Evolutionary conservation across 2,329 filamentous ascomycete species (phyloP), one percentile per base, ranked within the genome.

Genomic region (Elsinoe perseae): DNA sequence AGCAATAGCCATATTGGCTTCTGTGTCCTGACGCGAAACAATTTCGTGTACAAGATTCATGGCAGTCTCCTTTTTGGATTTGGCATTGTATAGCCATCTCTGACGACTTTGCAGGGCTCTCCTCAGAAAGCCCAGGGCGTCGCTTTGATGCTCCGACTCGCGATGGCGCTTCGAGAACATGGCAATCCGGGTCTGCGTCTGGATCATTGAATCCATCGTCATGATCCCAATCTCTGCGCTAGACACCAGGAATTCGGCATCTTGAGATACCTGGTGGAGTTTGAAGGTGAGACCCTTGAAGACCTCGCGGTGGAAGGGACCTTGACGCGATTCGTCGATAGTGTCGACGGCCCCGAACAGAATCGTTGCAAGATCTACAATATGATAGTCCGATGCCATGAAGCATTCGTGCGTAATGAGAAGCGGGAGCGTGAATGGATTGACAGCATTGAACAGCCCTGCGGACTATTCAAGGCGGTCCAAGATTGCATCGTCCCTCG

Each of bases 1-100:
- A 2, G 66, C 63, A 28, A 69, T 59, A 46, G 64, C 61, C 6
- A 68, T 67, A 36, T 64, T 68, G 30, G 64, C 68, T 2, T 64
- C 59, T 0, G 63, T 62, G 46, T 70, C 66, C 43, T 65, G 60
- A 56, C 68, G 66, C n/a, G 65, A 67, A 43, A 67, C 63, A 16
- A 68, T 61, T 32, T 62, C 59, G 44, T 59, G 63, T 10, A 63
- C 60, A 5, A 63, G 34, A 21, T 56, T 61, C 61, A 64, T 63
- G 4, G 60, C 58, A 10, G 34, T 60, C 16, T 65, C 60, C 23
- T 65, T 64, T 9, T 62, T 21, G 6, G 52, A 53, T 44, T 61
- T 61, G 56, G 63, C 62, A 27, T 61, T 63, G n/a, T 48, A 14
- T 25, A 64, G 57, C 62, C 61, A 64, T n/a, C 48, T 18, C 12